These are phyloP conservation scores for Tetraselmis chui DNA, from an alignment of 139 green algal genomes.

Conservation along the genomic window DNA sequence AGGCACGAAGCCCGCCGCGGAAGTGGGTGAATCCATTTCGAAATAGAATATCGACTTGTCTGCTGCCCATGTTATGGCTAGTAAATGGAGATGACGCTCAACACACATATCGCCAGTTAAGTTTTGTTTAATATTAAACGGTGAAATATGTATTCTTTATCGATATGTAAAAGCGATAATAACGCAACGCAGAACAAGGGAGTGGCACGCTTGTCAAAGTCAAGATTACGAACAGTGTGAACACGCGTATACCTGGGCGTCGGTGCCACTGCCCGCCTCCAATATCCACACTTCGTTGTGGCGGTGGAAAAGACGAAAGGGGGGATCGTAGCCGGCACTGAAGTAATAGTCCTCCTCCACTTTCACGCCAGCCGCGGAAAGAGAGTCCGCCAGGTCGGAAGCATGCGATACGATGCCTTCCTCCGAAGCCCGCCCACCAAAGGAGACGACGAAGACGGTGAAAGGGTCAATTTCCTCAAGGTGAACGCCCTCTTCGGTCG, in stretches of 20 bases:
- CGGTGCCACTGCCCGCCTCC: not conserved
- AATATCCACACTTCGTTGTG: slow-evolving; percentile 21
- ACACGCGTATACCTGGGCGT: not conserved
- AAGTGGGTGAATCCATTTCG: too few species aligned
- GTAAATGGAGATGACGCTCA: too few species aligned
- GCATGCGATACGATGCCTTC: not conserved
- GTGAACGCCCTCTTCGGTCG: not conserved
- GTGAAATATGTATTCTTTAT: too few species aligned
- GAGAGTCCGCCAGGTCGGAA: not conserved
- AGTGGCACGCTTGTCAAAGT: too few species aligned
- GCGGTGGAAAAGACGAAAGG: slow-evolving; percentile 13
- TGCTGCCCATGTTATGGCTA: too few species aligned
- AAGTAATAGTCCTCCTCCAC: slow-evolving; percentile 2
- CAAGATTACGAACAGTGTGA: too few species aligned
- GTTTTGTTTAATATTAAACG: too few species aligned
- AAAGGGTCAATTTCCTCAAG: not conserved
- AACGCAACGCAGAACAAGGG: too few species aligned
- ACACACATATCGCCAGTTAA: too few species aligned
- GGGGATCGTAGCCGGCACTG: slow-evolving; percentile 15
- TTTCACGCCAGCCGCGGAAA: not conserved
- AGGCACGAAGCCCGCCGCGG: too few species aligned
- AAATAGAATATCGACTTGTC: too few species aligned
- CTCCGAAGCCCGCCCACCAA: not conserved
- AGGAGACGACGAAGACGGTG: not conserved
- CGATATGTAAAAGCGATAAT: too few species aligned